Evolutionary conservation across 164 flowering plant genomes (phyloP).

Genomic region (Malania oleifera): DNA sequence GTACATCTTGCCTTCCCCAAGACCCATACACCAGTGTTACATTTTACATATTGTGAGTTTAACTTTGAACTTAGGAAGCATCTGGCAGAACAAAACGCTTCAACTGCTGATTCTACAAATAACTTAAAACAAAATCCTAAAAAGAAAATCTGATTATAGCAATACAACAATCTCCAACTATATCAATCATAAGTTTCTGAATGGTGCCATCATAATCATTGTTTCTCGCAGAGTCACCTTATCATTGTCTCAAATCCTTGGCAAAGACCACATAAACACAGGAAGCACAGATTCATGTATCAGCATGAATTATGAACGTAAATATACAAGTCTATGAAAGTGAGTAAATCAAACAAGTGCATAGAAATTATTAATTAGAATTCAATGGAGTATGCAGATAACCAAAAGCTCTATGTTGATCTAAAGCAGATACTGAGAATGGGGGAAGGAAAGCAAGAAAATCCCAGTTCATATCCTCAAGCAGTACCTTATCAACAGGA

Average conservation of each 20-base stretch:
- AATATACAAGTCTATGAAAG: too few relatives aligned
- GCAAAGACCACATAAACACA: background rate
- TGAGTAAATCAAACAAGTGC: too few relatives aligned
- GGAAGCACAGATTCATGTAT: too few relatives aligned
- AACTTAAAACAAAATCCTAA: background rate
- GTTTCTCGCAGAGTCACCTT: background rate
- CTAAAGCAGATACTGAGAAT: background rate
- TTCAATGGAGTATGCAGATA: background rate
- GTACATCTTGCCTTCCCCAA: too few relatives aligned
- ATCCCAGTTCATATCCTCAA: background rate
- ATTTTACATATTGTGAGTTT: too few relatives aligned
- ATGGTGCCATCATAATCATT: background rate
- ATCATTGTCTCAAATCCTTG: background rate
- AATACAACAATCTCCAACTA: background rate
- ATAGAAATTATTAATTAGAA: too few relatives aligned
- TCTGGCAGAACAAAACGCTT: background rate
- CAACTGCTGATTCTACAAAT: background rate
- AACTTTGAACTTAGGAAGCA: background rate
- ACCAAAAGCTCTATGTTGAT: background rate
- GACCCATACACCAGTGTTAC: too few relatives aligned
- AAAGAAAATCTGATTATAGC: background rate
- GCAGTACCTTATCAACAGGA: constrained; percentile 81
- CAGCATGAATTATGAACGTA: background rate
- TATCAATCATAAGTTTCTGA: background rate
- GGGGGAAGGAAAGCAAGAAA: background rate